phyloP scores from a whole-genome alignment of 345 rosid genomes.

The Eutrema heterophyllum region DNA sequence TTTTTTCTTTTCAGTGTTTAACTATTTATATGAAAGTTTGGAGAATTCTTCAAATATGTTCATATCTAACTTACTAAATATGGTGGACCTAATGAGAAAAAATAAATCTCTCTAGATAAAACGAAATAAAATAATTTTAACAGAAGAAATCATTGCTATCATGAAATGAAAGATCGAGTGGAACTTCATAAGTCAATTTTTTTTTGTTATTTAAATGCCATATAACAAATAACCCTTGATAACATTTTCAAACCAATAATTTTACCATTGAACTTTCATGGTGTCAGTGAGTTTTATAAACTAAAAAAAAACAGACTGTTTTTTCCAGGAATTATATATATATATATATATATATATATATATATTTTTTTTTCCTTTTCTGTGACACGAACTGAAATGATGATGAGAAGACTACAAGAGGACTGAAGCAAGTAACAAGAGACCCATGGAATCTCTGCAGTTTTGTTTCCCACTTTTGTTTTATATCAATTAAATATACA shows the following conservation, averaged over 20 bases:
- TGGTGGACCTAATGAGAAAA: neutral
- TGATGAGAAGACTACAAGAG: slow-evolving; percentile 29
- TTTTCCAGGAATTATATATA: neutral
- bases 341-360: neutral
- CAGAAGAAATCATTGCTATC: neutral
- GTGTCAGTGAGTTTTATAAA: slow-evolving; percentile 5
- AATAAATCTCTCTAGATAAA: neutral
- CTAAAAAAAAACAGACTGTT: neutral
- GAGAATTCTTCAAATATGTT: neutral
- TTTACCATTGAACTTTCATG: neutral
- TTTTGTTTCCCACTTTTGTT: slow-evolving; percentile 31
- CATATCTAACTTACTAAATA: neutral
- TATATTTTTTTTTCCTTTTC: neutral
- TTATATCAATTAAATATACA: neutral
- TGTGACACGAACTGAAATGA: slow-evolving; percentile 1
- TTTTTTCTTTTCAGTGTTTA: no score
- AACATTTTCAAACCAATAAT: neutral
- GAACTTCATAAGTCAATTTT: neutral
- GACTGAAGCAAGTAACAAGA: slow-evolving; percentile 29
- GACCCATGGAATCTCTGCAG: slow-evolving; percentile 23
- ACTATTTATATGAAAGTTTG: neutral
- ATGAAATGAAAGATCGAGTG: neutral
- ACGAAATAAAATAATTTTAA: neutral
- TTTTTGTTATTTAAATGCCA: neutral
- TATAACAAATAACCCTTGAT: neutral